Evolutionary conservation across 2,329 filamentous ascomycete species (phyloP), one percentile per base, ranked within the genome.

Genomic region (Chaetomium strumarium): DNA sequence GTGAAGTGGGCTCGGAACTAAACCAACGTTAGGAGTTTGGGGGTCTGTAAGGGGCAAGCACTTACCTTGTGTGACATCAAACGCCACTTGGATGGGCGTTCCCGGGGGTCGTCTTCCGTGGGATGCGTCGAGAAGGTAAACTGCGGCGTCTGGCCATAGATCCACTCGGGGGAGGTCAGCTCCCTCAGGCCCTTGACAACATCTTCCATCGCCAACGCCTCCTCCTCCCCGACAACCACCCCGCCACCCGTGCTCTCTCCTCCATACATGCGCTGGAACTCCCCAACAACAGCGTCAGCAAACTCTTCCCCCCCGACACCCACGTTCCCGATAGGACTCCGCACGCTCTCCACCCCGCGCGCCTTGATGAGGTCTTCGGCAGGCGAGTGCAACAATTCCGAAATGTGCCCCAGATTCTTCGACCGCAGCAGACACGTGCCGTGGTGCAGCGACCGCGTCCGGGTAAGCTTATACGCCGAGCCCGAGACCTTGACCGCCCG

Each of bases 401-500:
- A 81, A 29, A 97, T 86, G 38, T 75, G 70, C 30, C 72, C 67
- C 39, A 97, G 73, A 64, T 95, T 88, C 2, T 86, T 85, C 49
- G 88, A 91, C 33, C 78, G 75, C 2, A 97, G 75, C 40, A 99
- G 75, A 63, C 90, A 93, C 0, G 93, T 99, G 8, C 91, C 93
- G 69, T 99, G 93, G 69, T 99, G 93, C 53, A 99, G 75, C 8
- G 90, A 86, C 41, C 92, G 79, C 45, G 81, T 73, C 20, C 88
- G 78, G 0, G 88, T 96, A 49, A 99, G 76, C 70, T 97, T 97
- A 72, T 95, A 99, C 11, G 93, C 93, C 0, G 90, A 96, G 1
- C 93, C 93, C 3, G 57, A 59, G 5, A 59, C 44, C 40, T 59
- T 59, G 49, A 49, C 55, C 8, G 52, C 55, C 2, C 29, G n/a